Base-by-base conservation (phyloP, 2,329 filamentous ascomycete species). In the Fusarium compactum region DNA sequence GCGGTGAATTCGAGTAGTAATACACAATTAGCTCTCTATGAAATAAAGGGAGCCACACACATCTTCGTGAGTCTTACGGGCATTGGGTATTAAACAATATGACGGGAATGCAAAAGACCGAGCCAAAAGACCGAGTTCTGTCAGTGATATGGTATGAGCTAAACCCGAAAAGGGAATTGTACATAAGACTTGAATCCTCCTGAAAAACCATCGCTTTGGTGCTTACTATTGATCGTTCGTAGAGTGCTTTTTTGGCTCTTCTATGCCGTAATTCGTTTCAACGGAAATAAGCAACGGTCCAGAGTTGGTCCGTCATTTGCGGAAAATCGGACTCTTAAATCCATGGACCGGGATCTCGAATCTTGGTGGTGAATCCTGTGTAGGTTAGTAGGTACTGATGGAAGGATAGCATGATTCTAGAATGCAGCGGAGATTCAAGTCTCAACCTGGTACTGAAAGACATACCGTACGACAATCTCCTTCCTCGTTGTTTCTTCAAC, bases 101-200 rank as follows among this genome's bases (percentile, higher is more conserved):
- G 18, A 63, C 41, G 40, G 48, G 20, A 63, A 62, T 62, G 48
- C 27, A 66, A 66, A 66, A 66, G 63, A 50, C 63, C 63, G 63
- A 66, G 56, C 44, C 56, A 62, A 66, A 66, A 66, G 63, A 62
- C 63, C 63, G 63, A 66, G 63, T 46, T 51, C 16, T 66, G 27
- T 66, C 40, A 62, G 44, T 67, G 30, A 29, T 43, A 38, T 32
- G 20, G 24, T 32, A 30, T 32, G 27, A 41, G 56, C 63, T 66
- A 66, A 55, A 41, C 62, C 41, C 18, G 34, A 29, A 56, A 5
- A 55, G 62, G 41, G 30, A 66, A 38, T 9, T 32, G 24, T 50
- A 34, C 24, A 16, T 27, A 20, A 25, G 47, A 24, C n/a, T 34
- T 14, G 43, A 29, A 22, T 18, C 8, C 32, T 46, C 40, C 24